Evolutionary conservation across 768 basidiomycete genomes (phyloP).

Genomic region (Pleurotus citrinopileatus): DNA sequence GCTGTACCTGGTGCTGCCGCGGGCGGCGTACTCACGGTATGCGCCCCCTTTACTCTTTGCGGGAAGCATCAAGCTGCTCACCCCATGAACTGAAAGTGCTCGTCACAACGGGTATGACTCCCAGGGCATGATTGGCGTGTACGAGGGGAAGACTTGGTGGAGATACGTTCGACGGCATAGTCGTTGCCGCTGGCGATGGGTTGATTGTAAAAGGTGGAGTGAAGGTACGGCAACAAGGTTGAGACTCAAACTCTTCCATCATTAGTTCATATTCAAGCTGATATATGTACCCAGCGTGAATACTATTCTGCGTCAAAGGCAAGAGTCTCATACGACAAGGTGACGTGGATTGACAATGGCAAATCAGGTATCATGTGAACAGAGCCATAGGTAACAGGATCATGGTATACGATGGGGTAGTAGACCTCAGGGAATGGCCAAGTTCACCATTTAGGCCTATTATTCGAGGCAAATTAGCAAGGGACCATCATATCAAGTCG

Average conservation of each 20-base stretch:
- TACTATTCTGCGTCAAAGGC: neutral
- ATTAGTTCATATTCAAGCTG: neutral
- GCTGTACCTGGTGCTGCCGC: neutral
- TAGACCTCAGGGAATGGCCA: no score
- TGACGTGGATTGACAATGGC: neutral
- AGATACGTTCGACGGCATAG: neutral
- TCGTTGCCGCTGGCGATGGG: neutral
- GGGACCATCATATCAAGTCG: no score
- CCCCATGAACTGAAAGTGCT: neutral
- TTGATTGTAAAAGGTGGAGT: neutral
- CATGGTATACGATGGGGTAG: no score
- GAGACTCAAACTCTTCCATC: neutral
- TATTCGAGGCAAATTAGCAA: neutral
- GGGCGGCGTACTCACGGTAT: neutral
- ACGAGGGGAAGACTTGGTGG: neutral
- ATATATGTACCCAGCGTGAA: neutral
- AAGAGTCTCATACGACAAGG: conserved; percentile 5
- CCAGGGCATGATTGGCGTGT: conserved; percentile 1
- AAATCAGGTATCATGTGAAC: no score
- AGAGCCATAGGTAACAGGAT: no score
- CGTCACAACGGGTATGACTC: neutral
- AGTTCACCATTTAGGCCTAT: neutral
- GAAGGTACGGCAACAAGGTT: neutral
- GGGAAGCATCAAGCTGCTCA: neutral
- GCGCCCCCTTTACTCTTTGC: neutral